phyloP scores from a whole-genome alignment of 805 yeast genomes.

The Sugiyamaella smithiae region DNA sequence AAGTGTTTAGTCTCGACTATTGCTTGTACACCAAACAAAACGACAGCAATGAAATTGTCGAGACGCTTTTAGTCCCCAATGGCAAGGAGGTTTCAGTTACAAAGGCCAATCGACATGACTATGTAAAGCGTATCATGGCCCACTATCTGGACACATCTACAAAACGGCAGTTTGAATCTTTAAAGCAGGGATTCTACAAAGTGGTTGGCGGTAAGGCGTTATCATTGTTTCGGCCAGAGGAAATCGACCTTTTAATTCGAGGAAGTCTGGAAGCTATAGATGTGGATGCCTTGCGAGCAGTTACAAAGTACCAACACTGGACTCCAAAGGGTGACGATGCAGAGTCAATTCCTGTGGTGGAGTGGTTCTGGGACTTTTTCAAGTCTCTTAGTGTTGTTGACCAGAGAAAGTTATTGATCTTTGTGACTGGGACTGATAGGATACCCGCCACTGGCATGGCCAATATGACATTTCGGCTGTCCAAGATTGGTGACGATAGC shows the following conservation, averaged over 20 bases:
- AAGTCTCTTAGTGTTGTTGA: constrained; percentile 41
- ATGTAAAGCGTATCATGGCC: constrained; percentile 59
- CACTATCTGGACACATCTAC: constrained; percentile 60
- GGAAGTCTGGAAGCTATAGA: constrained; percentile 76
- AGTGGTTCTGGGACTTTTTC: constrained; percentile 89
- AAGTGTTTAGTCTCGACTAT: constrained; percentile 54
- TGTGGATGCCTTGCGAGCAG: constrained; percentile 59
- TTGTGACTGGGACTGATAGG: constrained; percentile 88
- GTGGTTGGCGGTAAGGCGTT: constrained; percentile 81
- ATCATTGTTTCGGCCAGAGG: constrained; percentile 76
- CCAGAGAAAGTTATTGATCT: constrained; percentile 64
- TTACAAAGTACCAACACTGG: constrained; percentile 76
- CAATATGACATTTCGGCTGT: constrained; percentile 68
- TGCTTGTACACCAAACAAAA: constrained; percentile 54
- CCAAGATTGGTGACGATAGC: constrained; percentile 46
- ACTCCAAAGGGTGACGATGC: constrained; percentile 38
- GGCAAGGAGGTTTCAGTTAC: constrained; percentile 62
- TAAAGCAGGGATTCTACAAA: constrained; percentile 65
- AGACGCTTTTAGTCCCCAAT: constrained; percentile 51
- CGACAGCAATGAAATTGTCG: constrained; percentile 42
- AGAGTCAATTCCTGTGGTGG: constrained; percentile 42
- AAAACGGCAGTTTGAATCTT: constrained; percentile 50
- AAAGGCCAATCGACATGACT: constrained; percentile 53
- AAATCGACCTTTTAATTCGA: constrained; percentile 71
- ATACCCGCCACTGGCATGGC: constrained; percentile 91